A percentile compares a stretch with the other conserved stretches of the same genome.
These are phyloP conservation scores for Kalmusia sp. DNA, from an alignment of 2,329 filamentous ascomycete species.

Conservation along the genomic window DNA sequence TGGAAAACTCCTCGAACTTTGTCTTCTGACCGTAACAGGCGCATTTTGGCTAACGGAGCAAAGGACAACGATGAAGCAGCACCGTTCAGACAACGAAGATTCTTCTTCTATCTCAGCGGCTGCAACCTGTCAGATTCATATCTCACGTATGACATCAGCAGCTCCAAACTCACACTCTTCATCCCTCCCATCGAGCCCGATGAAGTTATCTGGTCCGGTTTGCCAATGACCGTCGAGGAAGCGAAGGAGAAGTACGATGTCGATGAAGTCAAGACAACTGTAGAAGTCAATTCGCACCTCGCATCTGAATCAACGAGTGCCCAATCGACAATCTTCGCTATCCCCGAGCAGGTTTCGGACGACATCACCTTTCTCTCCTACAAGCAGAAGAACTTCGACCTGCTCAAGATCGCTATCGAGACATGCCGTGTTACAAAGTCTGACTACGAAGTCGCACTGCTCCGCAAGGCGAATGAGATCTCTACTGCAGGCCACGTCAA, in stretches of 20 bases:
- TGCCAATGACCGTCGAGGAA: constrained; percentile 79
- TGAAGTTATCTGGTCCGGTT: constrained; percentile 89
- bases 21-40: no score
- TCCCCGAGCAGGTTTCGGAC: constrained; percentile 78
- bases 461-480: constrained; percentile 81
- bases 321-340: constrained; percentile 71
- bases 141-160: constrained; percentile 79
- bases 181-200: constrained; percentile 90
- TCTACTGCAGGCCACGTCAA: constrained; percentile 78
- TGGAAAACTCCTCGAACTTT: no score
- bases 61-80: constrained; percentile 82
- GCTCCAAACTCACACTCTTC: constrained; percentile 80
- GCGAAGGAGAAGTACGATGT: constrained; percentile 71
- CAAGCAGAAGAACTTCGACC: constrained; percentile 65
- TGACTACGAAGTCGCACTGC: constrained; percentile 81
- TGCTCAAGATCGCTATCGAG: constrained; percentile 73
- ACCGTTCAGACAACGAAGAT: constrained; percentile 86
- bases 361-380: constrained; percentile 75
- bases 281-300: constrained; percentile 78
- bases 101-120: constrained; percentile 94
- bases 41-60: constrained; percentile 9
- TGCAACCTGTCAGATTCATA: constrained; percentile 81
- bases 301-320: constrained; percentile 59
- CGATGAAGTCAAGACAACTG: constrained; percentile 75
- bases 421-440: constrained; percentile 82